A percentile compares a stretch with the other conserved stretches of the same genome.
phyloP scores from a whole-genome alignment of 495 filamentous ascomycete species.

The Penicillium maclennaniae region DNA sequence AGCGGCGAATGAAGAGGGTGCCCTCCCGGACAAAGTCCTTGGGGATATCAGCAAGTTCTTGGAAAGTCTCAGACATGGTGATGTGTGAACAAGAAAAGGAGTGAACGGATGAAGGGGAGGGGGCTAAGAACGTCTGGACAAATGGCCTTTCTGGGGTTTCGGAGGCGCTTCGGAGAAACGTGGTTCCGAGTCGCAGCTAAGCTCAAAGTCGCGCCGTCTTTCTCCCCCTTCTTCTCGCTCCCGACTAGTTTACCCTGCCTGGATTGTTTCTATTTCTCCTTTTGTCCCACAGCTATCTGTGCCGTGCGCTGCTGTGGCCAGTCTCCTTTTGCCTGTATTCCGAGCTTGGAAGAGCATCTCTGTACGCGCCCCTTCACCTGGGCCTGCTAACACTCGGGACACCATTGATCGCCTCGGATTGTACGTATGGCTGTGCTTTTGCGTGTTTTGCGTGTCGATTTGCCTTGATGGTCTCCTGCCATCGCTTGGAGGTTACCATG shows the following conservation, averaged over 20 bases:
- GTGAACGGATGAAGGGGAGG: constrained; percentile 2
- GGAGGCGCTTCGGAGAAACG: constrained; percentile 1
- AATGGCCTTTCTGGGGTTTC: constrained; percentile 7
- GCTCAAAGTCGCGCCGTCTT: constrained; percentile 1
- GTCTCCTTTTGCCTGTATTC: constrained; percentile 16
- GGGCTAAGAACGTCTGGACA: constrained; percentile 6
- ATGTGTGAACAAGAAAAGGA: constrained; percentile 1
- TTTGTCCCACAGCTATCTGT: neutral
- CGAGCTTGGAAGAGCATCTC: constrained; percentile 1
- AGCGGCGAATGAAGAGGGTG: constrained; percentile 75
- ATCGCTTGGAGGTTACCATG: constrained; percentile 1
- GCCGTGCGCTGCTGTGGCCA: constrained; percentile 10
- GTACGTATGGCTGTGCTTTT: constrained; percentile 44
- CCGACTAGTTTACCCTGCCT: neutral
- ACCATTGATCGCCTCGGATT: constrained; percentile 34
- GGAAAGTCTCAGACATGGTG: constrained; percentile 69
- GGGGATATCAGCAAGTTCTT: constrained; percentile 77
- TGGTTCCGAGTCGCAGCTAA: constrained; percentile 1
- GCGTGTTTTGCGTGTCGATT: constrained; percentile 10
- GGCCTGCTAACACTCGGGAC: constrained; percentile 25
- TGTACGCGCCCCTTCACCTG: constrained; percentile 22
- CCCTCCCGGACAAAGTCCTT: constrained; percentile 80
- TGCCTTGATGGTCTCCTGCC: constrained; percentile 6
- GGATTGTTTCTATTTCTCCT: neutral
- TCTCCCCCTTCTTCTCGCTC: neutral